phyloP scores from a whole-genome alignment of 805 yeast genomes.

The Candida berthetii region DNA sequence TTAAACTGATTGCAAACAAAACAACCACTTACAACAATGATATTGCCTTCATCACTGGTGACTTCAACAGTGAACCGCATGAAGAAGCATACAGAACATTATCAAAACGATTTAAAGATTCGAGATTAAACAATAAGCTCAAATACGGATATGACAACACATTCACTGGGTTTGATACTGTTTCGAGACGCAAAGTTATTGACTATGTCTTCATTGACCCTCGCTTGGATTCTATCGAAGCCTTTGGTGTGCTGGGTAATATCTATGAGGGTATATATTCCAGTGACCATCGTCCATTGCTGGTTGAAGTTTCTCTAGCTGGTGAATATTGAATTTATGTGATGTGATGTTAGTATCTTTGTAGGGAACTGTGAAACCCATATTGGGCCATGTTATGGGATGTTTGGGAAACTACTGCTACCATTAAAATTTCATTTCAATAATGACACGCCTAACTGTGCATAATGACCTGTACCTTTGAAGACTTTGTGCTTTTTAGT shows the following conservation, averaged over 20 bases:
- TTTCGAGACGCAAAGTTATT: constrained; percentile 23
- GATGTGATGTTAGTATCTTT: too few relatives aligned
- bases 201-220: constrained; percentile 19
- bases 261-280: constrained; percentile 24
- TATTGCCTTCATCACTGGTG: constrained; percentile 45
- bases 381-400: too few relatives aligned
- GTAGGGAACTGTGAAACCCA: too few relatives aligned
- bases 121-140: constrained; percentile 19
- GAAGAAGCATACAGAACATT: constrained; percentile 36
- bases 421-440: too few relatives aligned
- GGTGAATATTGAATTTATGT: too few relatives aligned
- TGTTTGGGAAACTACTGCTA: too few relatives aligned
- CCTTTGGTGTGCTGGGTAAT: constrained; percentile 34
- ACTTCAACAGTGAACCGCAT: constrained; percentile 46
- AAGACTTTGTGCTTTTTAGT: too few relatives aligned
- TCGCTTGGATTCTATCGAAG: constrained; percentile 5
- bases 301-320: constrained; percentile 19
- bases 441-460: too few relatives aligned
- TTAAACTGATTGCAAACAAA: constrained; percentile 36
- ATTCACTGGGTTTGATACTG: constrained; percentile 41
- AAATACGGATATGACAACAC: constrained; percentile 39
- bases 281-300: constrained; percentile 44
- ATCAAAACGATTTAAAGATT: constrained; percentile 29
- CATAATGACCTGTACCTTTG: too few relatives aligned
- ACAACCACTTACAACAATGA: constrained; percentile 25